A percentile compares a stretch with the other conserved stretches of the same genome.
Conservation (phyloP, 2,329 filamentous ascomycete genomes). For the Colletotrichum filicis region DNA sequence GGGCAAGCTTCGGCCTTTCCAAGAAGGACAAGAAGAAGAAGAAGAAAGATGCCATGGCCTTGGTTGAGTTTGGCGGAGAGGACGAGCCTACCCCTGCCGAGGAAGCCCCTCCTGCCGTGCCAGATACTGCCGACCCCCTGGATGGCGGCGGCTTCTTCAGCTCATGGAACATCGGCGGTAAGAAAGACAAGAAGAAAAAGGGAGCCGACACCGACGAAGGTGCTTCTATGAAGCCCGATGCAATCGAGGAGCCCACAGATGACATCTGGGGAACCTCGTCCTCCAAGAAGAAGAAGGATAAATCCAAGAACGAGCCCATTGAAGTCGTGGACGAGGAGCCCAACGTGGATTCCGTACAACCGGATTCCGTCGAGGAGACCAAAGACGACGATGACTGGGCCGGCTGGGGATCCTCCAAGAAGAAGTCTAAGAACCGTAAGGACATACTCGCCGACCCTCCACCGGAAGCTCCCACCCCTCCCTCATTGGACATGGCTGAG, state of each 20-base stretch:
- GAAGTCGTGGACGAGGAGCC: slow-evolving; percentile 57
- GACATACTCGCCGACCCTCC: slow-evolving; percentile 53
- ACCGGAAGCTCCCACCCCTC: slow-evolving; percentile 60
- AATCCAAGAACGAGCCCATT: slow-evolving; percentile 59
- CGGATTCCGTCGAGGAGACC: slow-evolving; percentile 56
- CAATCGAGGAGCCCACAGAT: slow-evolving; percentile 56
- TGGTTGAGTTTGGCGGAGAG: slow-evolving; percentile 47
- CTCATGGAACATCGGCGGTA: slow-evolving; percentile 64
- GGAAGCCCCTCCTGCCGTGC: slow-evolving; percentile 42
- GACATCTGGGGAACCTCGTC: slow-evolving; percentile 50
- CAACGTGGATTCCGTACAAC: slow-evolving; percentile 58
- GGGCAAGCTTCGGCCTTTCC: slow-evolving; percentile 40
- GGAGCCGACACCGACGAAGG: slow-evolving; percentile 21
- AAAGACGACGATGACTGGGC: slow-evolving; percentile 56
- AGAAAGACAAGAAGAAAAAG: slow-evolving; percentile 56
- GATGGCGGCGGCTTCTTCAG: slow-evolving; percentile 64
- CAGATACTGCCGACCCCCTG: slow-evolving; percentile 45
- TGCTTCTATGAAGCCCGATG: slow-evolving; percentile 47
- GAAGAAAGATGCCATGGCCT: slow-evolving; percentile 46
- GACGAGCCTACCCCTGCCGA: slow-evolving; percentile 40
- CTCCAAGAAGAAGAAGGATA: slow-evolving; percentile 62
- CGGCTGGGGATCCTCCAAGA: slow-evolving; percentile 55
- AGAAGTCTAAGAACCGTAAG: slow-evolving; percentile 54
- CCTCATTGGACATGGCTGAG: slow-evolving; percentile 57
- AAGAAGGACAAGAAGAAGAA: slow-evolving; percentile 52